Evolutionary conservation across 345 rosid genomes (phyloP).

Genomic region (Brassica carinata): DNA sequence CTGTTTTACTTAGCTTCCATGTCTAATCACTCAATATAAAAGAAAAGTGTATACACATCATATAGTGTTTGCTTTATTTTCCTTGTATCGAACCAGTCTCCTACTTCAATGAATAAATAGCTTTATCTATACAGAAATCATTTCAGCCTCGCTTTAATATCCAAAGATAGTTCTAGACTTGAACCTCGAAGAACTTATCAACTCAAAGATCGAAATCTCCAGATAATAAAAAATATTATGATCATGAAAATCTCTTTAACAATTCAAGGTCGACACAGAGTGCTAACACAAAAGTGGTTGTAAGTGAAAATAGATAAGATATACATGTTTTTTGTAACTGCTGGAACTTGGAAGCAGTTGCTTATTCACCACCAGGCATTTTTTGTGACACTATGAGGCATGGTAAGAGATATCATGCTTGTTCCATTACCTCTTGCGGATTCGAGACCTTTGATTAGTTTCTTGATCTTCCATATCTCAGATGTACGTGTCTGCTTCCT

Average conservation of each 20-base stretch:
- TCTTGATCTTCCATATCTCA: not conserved
- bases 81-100: conserved; percentile 7
- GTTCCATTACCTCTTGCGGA: not conserved
- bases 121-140: not conserved
- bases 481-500: not conserved
- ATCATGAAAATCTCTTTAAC: too few species aligned
- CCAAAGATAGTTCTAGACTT: not conserved
- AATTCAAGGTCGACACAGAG: too few species aligned
- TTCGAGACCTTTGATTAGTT: not conserved
- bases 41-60: not conserved
- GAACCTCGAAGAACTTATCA: too few species aligned
- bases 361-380: too few species aligned
- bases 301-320: too few species aligned
- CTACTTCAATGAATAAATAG: conserved; percentile 13
- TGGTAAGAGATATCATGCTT: not conserved
- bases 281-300: too few species aligned
- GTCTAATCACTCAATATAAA: conserved; percentile 15
- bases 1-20: too few species aligned
- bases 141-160: not conserved
- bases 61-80: conserved; percentile 20
- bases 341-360: too few species aligned
- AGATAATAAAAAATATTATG: too few species aligned
- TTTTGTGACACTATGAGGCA: too few species aligned
- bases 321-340: too few species aligned
- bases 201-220: too few species aligned